Conservation (phyloP, 1,284 basidiomycete species). For the Trametes pubescens region DNA sequence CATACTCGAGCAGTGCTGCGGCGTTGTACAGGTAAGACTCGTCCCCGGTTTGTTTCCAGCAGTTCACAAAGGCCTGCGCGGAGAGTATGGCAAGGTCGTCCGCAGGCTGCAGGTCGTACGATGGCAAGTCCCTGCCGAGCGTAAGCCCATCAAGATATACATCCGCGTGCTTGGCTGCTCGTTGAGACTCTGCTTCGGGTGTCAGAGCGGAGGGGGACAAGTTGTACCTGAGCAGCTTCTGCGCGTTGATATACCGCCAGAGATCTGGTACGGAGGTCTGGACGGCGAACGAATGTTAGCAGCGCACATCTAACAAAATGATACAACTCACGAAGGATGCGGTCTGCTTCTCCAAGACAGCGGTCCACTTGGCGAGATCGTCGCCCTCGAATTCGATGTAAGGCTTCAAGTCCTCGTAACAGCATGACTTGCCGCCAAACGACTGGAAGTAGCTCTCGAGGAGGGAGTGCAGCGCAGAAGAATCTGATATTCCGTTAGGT, state of each 20-base stretch:
- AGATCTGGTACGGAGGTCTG: conserved; percentile 57
- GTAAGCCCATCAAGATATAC: conserved; percentile 72
- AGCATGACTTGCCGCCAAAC: conserved; percentile 84
- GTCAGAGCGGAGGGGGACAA: conserved; percentile 58
- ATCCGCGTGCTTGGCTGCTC: conserved; percentile 60
- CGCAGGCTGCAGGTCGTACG: conserved; percentile 86
- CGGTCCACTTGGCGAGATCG: conserved; percentile 59
- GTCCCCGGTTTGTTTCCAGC: conserved; percentile 66
- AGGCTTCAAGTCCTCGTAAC: conserved; percentile 83
- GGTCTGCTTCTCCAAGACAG: conserved; percentile 59
- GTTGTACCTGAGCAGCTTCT: conserved; percentile 74
- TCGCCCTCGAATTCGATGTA: conserved; percentile 62
- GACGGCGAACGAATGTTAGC: conserved; percentile 7
- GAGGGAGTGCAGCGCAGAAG: conserved; percentile 51
- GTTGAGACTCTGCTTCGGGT: conserved; percentile 60
- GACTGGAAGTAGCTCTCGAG: conserved; percentile 74
- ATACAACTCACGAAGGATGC: conserved; percentile 52
- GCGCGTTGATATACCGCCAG: conserved; percentile 70
- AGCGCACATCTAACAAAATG: background rate
- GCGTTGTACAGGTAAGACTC: conserved; percentile 71
- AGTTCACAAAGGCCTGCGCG: conserved; percentile 70
- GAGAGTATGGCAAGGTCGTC: conserved; percentile 86
- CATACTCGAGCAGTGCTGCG: conserved; percentile 73
- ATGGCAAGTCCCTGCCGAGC: conserved; percentile 69
- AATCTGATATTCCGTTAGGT: conserved; percentile 46